These are phyloP conservation scores for Lentinula raphanica DNA, from an alignment of 768 basidiomycete genomes.

Conservation along the genomic window DNA sequence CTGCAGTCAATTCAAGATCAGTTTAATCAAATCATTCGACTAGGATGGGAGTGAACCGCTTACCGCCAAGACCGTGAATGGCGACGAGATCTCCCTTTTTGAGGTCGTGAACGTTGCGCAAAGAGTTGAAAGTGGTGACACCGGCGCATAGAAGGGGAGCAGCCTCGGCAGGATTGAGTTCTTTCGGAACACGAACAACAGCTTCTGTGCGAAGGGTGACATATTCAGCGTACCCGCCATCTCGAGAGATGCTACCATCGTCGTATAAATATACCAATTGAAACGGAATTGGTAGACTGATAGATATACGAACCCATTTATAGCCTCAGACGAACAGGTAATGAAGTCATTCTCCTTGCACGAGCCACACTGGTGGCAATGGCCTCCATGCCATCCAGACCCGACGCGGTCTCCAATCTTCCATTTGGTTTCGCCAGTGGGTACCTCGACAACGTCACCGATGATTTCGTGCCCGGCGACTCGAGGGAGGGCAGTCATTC, in stretches of 20 bases:
- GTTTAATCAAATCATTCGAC: no score
- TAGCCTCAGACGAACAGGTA: not conserved
- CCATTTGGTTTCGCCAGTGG: not conserved
- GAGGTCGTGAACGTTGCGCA: not conserved
- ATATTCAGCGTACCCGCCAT: constrained; percentile 2
- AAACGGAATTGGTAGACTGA: no score
- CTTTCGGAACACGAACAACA: not conserved
- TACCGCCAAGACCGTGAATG: not conserved
- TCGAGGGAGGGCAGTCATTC: not conserved
- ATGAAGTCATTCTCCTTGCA: not conserved
- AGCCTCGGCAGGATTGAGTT: not conserved
- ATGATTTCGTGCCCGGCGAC: not conserved
- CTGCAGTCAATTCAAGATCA: not conserved
- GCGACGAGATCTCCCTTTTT: constrained; percentile 1
- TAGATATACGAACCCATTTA: not conserved
- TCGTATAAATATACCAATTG: no score
- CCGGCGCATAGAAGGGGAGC: constrained; percentile 2
- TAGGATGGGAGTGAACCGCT: not conserved
- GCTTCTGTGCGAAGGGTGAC: not conserved
- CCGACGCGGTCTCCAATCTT: not conserved
- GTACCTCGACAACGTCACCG: not conserved
- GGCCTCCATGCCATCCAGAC: not conserved
- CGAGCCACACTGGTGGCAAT: not conserved
- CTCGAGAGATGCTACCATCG: not conserved
- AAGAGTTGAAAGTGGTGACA: not conserved